Conservation (phyloP, 495 filamentous ascomycete genomes). For the Penicillium alfredii region DNA sequence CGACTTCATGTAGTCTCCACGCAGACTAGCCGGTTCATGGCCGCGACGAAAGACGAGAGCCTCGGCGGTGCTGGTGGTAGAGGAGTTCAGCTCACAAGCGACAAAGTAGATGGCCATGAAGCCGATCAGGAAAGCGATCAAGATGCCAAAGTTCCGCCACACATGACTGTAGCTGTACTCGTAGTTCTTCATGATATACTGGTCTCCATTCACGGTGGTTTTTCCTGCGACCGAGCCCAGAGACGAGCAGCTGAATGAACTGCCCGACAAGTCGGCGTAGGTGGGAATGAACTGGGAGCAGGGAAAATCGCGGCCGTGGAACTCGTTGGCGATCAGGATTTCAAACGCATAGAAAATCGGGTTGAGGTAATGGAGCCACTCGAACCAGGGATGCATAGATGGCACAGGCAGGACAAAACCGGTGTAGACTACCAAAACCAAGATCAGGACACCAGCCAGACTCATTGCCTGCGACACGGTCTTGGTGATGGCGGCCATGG, state of each 20-base stretch:
- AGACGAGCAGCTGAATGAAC: slow-evolving; percentile 39
- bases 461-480: slow-evolving; percentile 43
- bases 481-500: slow-evolving; percentile 38
- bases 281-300: slow-evolving; percentile 44
- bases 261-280: slow-evolving; percentile 34
- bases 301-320: slow-evolving; percentile 45
- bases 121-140: slow-evolving; percentile 54
- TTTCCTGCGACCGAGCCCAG: slow-evolving; percentile 44
- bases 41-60: slow-evolving; percentile 32
- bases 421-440: slow-evolving; percentile 39
- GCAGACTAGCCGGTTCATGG: slow-evolving; percentile 17
- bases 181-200: slow-evolving; percentile 46
- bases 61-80: slow-evolving; percentile 27
- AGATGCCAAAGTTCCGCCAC: slow-evolving; percentile 62
- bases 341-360: slow-evolving; percentile 42
- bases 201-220: slow-evolving; percentile 40
- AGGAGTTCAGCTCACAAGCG: slow-evolving; percentile 32
- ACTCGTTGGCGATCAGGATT: slow-evolving; percentile 50
- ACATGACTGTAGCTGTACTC: slow-evolving; percentile 49
- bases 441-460: slow-evolving; percentile 35
- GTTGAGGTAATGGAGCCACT: slow-evolving; percentile 41
- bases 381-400: slow-evolving; percentile 45
- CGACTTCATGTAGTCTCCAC: slow-evolving; percentile 37
- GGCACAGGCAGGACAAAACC: slow-evolving; percentile 39
- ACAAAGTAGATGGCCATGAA: slow-evolving; percentile 48